Evolutionary conservation across 306 rosid species (phyloP).

Genomic region (Leucaena leucocephala): DNA sequence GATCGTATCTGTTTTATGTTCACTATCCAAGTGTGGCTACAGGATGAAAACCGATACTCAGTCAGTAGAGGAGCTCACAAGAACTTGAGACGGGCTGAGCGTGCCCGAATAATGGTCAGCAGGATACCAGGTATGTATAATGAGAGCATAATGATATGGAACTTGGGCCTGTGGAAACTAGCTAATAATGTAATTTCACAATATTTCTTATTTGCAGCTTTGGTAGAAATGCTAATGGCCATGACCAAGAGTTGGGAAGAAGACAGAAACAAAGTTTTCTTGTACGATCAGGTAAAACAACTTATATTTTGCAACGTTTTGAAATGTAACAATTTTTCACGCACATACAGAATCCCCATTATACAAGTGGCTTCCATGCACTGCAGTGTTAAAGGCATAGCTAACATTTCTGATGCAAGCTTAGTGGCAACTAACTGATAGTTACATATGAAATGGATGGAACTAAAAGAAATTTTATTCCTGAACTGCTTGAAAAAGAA

Average conservation of each 20-base stretch:
- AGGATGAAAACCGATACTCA: slow-evolving; percentile 94
- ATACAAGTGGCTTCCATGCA: not conserved
- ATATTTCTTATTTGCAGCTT: slow-evolving; percentile 59
- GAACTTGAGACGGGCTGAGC: slow-evolving; percentile 95
- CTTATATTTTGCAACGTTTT: slow-evolving; percentile 22
- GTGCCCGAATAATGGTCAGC: slow-evolving; percentile 82
- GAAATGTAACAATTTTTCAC: not conserved
- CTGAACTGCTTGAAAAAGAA: slow-evolving; percentile 11
- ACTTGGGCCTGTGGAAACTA: slow-evolving; percentile 18
- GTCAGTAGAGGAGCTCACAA: slow-evolving; percentile 98
- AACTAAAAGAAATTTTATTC: slow-evolving; percentile 13
- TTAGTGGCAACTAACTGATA: slow-evolving; percentile 13
- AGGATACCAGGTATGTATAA: slow-evolving; percentile 82
- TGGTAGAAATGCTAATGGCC: slow-evolving; percentile 75
- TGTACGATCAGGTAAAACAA: slow-evolving; percentile 79
- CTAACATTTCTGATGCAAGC: slow-evolving; percentile 7
- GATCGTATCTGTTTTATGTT: slow-evolving; percentile 22
- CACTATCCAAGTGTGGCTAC: slow-evolving; percentile 44
- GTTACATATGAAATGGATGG: slow-evolving; percentile 9
- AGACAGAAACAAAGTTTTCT: slow-evolving; percentile 83
- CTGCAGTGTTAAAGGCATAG: slow-evolving; percentile 1
- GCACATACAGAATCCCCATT: not conserved
- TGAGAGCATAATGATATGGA: slow-evolving; percentile 31
- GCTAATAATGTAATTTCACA: slow-evolving; percentile 24
- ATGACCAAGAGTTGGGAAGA: slow-evolving; percentile 89